Evolutionary conservation across 2,329 filamentous ascomycete genomes (phyloP), one percentile per base, ranked within the genome.

Genomic region (Harringtonia aguacate): DNA sequence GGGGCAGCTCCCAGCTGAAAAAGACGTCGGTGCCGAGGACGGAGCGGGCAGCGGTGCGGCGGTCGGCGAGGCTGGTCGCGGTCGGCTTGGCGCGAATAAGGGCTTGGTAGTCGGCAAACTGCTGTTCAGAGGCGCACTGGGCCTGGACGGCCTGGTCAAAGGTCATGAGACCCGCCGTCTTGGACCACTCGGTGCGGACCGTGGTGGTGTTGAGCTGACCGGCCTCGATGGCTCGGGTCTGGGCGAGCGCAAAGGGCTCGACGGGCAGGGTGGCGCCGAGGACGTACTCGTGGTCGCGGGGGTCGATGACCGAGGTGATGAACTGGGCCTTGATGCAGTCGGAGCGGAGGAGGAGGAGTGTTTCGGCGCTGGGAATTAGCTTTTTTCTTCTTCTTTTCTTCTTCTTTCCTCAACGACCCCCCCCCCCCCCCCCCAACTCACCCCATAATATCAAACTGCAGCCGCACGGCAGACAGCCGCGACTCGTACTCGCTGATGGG

Each of bases 381-480:
- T 13, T 13, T 13, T 8, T 29, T 29, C 28, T 29, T 29, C 28
- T 13, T 29, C 13, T 13, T 13, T 13, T 7, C n/a, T 36, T 10
- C 9, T 14, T 27, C 17, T 10, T 13, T 36, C n/a, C 13, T 15
- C 20, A 18, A 33, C 14, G 15, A 20, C n/a, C n/a, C n/a, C n/a
- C n/a, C n/a, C n/a, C n/a, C n/a, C n/a, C n/a, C n/a, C n/a, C n/a
- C n/a, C n/a, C n/a, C 18, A 27, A 45, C 41, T 8, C 30, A 81
- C 38, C 90, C 92, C 90, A 98, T 97, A 54, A 95, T 73, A 57
- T 98, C 92, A 90, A 90, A 98, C 59, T 98, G 92, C 68, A 95
- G 95, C 47, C 92, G 81, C 4, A 90, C 81, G 2, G 92, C 89
- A 18, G 88, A 81, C 5, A 98, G 78, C 24, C 92, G 82, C 67